These are phyloP conservation scores for Chaetoscypha palmicola DNA, from an alignment of 2,329 filamentous ascomycete genomes.

Conservation along the genomic window DNA sequence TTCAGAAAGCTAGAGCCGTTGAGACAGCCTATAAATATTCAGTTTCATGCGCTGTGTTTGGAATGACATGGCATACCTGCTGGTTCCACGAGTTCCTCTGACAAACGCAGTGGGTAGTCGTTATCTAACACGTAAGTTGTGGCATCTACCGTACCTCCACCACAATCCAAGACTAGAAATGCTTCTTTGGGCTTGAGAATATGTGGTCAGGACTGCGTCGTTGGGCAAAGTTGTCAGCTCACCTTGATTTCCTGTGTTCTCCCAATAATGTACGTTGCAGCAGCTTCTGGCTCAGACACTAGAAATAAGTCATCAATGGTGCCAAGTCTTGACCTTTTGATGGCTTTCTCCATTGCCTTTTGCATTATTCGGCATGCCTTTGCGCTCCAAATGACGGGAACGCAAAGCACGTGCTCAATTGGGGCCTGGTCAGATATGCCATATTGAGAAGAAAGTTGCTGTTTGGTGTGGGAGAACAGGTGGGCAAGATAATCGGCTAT, in stretches of 20 bases:
- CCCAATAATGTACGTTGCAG: slow-evolving; percentile 6
- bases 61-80: slow-evolving; percentile 10
- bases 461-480: slow-evolving; percentile 14
- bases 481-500: slow-evolving; percentile 14
- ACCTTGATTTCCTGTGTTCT: slow-evolving; percentile 8
- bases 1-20: slow-evolving; percentile 18
- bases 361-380: slow-evolving; percentile 17
- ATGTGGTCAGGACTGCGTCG: no score
- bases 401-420: slow-evolving; percentile 14
- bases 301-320: slow-evolving; percentile 22
- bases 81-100: slow-evolving; percentile 17
- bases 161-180: slow-evolving; percentile 23
- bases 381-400: slow-evolving; percentile 14
- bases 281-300: slow-evolving; percentile 18
- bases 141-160: slow-evolving; percentile 27
- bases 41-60: background rate
- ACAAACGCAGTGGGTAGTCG: slow-evolving; percentile 18
- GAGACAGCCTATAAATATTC: slow-evolving; percentile 2
- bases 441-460: slow-evolving; percentile 1
- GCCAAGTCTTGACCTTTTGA: slow-evolving; percentile 7
- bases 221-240: no score
- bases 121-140: slow-evolving; percentile 23
- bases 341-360: slow-evolving; percentile 10
- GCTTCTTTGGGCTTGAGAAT: slow-evolving; percentile 20
- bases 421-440: background rate